These are phyloP conservation scores for Ogataea angusta DNA, from an alignment of 805 yeast genomes.

Conservation along the genomic window DNA sequence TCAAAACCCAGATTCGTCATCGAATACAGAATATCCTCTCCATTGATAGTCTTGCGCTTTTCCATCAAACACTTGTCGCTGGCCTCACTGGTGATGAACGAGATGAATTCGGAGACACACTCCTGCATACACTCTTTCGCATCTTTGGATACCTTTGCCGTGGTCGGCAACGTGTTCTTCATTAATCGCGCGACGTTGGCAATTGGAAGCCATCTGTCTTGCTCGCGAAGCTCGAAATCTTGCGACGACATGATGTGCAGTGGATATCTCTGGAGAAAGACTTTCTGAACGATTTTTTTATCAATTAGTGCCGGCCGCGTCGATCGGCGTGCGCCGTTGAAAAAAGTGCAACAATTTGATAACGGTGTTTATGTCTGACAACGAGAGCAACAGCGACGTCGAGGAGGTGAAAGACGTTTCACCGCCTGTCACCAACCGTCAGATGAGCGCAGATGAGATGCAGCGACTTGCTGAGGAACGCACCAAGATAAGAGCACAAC, in stretches of 20 bases:
- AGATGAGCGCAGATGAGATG: conserved; percentile 10
- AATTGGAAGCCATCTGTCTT: conserved; percentile 59
- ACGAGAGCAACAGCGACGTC: conserved; percentile 2
- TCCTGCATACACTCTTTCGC: conserved; percentile 77
- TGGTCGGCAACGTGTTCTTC: conserved; percentile 69
- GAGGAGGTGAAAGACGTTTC: conserved; percentile 9
- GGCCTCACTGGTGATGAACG: conserved; percentile 64
- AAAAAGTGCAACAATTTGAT: background rate
- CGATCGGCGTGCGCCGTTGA: conserved; percentile 4
- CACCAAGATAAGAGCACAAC: conserved; percentile 5
- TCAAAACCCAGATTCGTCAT: conserved; percentile 66
- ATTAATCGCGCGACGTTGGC: conserved; percentile 71
- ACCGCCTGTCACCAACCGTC: conserved; percentile 7
- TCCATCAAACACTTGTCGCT: conserved; percentile 63
- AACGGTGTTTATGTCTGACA: conserved; percentile 4
- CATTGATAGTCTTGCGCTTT: conserved; percentile 66
- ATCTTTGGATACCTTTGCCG: conserved; percentile 75
- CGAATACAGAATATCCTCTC: conserved; percentile 64
- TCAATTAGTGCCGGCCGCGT: background rate
- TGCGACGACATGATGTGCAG: conserved; percentile 19
- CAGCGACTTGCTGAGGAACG: conserved; percentile 12
- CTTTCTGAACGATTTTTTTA: conserved; percentile 1
- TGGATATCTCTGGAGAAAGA: conserved; percentile 4
- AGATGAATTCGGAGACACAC: conserved; percentile 56
- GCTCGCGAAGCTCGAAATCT: conserved; percentile 54